Evolutionary conservation across 2,329 filamentous ascomycete genomes (phyloP), one percentile per base, ranked within the genome.

Genomic region (Trichoderma sp.): DNA sequence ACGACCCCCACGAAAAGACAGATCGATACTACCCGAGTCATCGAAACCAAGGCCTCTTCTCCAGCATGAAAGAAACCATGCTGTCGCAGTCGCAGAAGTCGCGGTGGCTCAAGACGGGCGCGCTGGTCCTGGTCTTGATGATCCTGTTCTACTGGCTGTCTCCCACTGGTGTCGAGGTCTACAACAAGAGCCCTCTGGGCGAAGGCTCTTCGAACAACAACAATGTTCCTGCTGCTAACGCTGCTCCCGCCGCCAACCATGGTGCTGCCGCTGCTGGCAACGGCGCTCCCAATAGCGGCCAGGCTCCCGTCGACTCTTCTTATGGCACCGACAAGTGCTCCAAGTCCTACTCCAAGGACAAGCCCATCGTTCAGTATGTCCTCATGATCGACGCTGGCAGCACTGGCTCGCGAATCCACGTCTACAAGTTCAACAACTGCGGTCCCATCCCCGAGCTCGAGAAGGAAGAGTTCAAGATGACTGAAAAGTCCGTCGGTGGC

Each of bases 391-490:
- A 99, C 82, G 96, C 96, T 62, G 96, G 96, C 77, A 98, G 95
- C 85, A 98, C 96, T 69, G 96, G 96, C 73, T 98, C 96, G 73
- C 92, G 96, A 77, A 98, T 99, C 80, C 97, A 99, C 85, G 94
- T 98, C 72, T 99, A 98, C 87, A 93, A 94, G 80, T 99, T 98
- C 89, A 98, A 98, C 87, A 98, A 98, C 85, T 99, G 95, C 84
- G 96, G 95, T 13, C 84, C 93, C 8, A 95, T 95, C n/a, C 96
- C 96, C 30, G 95, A 98, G 83, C 88, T 99, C 65, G 96, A 99
- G 84, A 86, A 90, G 79, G 96, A 99, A 80, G 88, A 93, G 72
- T 99, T 99, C 83, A 91, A 95, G 85, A 94, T 95, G 92, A 98
- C 95, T 12, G 90, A 93, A 80, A 95, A 94, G 87, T 90, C 88